A percentile compares a stretch with the other conserved stretches of the same genome.
Conservation (phyloP, 148 eudicot genomes). For the Cornus florida region DNA sequence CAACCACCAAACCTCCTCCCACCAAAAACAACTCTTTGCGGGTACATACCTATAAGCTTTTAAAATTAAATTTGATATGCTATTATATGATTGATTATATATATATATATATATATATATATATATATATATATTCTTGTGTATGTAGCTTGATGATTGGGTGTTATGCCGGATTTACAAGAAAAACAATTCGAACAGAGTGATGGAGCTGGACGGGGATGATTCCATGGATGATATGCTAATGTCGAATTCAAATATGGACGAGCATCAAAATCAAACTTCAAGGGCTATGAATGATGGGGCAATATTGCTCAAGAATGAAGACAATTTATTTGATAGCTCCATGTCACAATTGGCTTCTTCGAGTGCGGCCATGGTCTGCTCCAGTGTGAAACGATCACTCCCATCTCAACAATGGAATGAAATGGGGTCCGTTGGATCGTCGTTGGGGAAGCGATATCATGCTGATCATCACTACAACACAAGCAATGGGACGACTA, state of each 20-base stretch:
- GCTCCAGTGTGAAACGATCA: background rate
- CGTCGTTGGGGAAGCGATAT: slow-evolving; percentile 6
- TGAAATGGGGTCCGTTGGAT: background rate
- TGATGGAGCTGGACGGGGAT: slow-evolving; percentile 17
- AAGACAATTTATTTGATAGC: slow-evolving; percentile 17
- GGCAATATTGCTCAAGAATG: slow-evolving; percentile 12
- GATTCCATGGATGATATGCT: slow-evolving; percentile 14
- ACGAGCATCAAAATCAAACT: background rate
- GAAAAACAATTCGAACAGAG: slow-evolving; percentile 22
- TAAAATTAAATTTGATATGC: too few relatives aligned
- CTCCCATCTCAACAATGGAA: background rate
- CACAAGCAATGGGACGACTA: background rate
- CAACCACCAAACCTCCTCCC: slow-evolving; percentile 14
- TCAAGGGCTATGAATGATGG: slow-evolving; percentile 9
- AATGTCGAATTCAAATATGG: background rate
- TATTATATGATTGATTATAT: too few relatives aligned
- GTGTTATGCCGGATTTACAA: slow-evolving; percentile 58
- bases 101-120: slow-evolving; percentile 2
- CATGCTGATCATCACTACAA: slow-evolving; percentile 5
- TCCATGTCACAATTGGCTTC: slow-evolving; percentile 15
- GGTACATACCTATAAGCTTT: background rate
- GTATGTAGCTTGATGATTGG: slow-evolving; percentile 56
- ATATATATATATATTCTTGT: slow-evolving; percentile 8
- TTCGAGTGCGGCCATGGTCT: background rate
- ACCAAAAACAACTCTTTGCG: slow-evolving; percentile 18